phyloP scores from a whole-genome alignment of 1,284 basidiomycete genomes.

The Cryptococcus sp. region DNA sequence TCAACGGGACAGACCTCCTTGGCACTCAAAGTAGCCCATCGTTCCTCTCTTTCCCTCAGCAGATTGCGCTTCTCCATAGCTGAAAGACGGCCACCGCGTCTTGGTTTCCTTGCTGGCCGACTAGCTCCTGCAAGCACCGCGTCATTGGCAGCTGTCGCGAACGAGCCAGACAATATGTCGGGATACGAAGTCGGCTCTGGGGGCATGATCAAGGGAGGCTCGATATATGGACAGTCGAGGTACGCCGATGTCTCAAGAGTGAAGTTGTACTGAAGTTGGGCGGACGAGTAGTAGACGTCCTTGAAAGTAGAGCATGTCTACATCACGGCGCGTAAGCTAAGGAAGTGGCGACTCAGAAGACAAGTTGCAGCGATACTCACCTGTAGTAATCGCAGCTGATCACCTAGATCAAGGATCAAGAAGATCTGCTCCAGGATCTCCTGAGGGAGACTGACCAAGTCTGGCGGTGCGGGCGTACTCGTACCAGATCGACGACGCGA shows the following conservation, averaged over 20 bases:
- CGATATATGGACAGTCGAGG: constrained; percentile 29
- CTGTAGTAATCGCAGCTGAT: constrained; percentile 21
- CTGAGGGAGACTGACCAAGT: constrained; percentile 25
- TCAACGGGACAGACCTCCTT: constrained; percentile 24
- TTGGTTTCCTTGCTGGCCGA: too few relatives aligned
- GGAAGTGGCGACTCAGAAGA: neutral
- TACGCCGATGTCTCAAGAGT: constrained; percentile 28
- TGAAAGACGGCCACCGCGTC: constrained; percentile 11
- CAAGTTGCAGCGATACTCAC: constrained; percentile 22
- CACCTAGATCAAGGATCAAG: constrained; percentile 19
- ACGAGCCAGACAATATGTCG: neutral
- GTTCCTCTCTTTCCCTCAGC: constrained; percentile 31
- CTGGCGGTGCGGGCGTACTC: neutral
- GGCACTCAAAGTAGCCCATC: constrained; percentile 37
- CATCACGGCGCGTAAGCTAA: neutral
- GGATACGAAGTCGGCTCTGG: neutral
- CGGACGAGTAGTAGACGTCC: constrained; percentile 18
- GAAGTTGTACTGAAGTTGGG: constrained; percentile 32
- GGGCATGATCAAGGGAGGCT: constrained; percentile 1
- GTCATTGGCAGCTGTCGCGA: constrained; percentile 1
- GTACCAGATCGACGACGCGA: too few relatives aligned
- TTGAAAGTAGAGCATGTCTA: constrained; percentile 27
- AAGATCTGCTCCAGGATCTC: constrained; percentile 39
- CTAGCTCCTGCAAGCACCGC: constrained; percentile 3
- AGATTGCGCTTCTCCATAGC: constrained; percentile 30